Evolutionary conservation across 805 yeast genomes (phyloP), one percentile per base, ranked within the genome.

Genomic region (Metschnikowia baotianmanensis): DNA sequence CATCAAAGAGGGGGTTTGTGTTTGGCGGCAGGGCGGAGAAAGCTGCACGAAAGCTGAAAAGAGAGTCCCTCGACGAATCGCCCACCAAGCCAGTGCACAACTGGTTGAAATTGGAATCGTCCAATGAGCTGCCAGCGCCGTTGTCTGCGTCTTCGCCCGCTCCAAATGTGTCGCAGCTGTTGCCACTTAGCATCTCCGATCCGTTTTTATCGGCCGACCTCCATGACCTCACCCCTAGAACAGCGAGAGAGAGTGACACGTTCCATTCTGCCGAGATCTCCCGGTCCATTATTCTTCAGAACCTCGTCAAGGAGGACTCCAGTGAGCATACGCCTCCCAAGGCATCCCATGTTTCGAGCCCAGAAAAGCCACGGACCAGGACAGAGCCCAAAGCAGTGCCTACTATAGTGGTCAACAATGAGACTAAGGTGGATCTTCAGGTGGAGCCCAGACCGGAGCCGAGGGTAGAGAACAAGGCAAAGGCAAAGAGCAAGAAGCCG

Each of bases 181-280:
- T 30, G 10, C 31, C 36, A 1, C 24, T 31, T 2, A 11, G 15
- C 7, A 7, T 38, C n/a, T 20, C 41, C 18, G 31, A 36, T 19
- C 40, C 40, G 7, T 36, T 31, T 15, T 21, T 30, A 16, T 30
- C 40, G 5, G 34, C 29, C n/a, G 40, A 30, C 13, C 20, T 25
- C 30, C 17, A 23, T 25, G 40, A 36, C 15, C 16, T 34, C 19
- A 31, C 12, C 4, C 24, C 13, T 13, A 31, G 20, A 7, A 15
- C 25, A 12, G 18, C 15, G 3, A 13, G 11, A 20, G 31, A 34
- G 18, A 26, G 7, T 5, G 11, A n/a, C n/a, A n/a, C n/a, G n/a
- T n/a, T n/a, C n/a, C n/a, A n/a, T n/a, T n/a, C n/a, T n/a, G n/a
- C n/a, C n/a, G n/a, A n/a, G n/a, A n/a, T n/a, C n/a, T n/a, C n/a